Evolutionary conservation across 495 filamentous ascomycete genomes (phyloP).

Genomic region (Stereocaulon alpinum): DNA sequence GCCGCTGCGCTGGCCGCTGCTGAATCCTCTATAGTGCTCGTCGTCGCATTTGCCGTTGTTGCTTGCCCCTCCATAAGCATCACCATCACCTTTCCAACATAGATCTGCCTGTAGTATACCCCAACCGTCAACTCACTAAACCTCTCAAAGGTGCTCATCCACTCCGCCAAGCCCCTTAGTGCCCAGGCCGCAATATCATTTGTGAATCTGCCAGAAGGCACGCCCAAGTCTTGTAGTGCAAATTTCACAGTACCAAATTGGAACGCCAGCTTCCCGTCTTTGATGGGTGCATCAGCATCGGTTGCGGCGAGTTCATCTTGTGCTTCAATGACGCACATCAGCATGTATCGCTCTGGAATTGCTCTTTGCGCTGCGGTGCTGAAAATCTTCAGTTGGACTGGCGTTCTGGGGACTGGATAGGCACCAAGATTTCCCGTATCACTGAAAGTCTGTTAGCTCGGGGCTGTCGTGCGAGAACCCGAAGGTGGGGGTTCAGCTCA

Average conservation of each 20-base stretch:
- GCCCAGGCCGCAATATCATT: constrained; percentile 3
- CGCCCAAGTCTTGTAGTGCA: background rate
- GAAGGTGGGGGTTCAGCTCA: background rate
- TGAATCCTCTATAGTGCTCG: background rate
- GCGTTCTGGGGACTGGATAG: background rate
- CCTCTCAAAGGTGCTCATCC: background rate
- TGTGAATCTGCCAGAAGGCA: background rate
- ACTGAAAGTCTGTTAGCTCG: background rate
- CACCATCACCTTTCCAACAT: background rate
- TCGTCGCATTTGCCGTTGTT: background rate
- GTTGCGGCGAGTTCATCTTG: background rate
- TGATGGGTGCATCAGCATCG: background rate
- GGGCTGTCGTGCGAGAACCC: background rate
- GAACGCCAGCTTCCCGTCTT: background rate
- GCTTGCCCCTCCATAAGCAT: background rate
- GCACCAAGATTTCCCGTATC: background rate
- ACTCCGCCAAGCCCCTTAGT: constrained; percentile 1
- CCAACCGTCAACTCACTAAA: background rate
- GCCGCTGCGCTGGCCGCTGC: background rate
- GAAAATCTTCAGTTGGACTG: background rate
- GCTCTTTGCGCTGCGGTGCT: background rate
- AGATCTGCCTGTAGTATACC: background rate
- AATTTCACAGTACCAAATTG: background rate
- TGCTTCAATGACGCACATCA: constrained; percentile 8
- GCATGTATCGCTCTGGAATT: background rate